phyloP scores from a whole-genome alignment of 345 rosid species.

The Euphorbia lathyris region DNA sequence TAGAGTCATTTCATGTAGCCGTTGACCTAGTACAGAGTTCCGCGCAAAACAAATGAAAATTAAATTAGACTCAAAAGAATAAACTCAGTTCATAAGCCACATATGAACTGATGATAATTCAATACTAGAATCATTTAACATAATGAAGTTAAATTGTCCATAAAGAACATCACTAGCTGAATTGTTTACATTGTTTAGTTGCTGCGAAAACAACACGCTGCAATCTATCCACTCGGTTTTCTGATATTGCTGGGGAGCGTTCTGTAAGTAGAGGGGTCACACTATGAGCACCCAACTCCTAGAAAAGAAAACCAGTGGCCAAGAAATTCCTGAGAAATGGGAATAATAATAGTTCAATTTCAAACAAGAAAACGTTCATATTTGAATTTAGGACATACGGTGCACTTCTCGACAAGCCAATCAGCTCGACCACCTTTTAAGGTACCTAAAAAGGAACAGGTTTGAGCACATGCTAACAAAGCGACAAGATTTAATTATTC shows the following conservation, averaged over 20 bases:
- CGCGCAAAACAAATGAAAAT: slow-evolving; percentile 5
- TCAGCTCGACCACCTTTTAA: slow-evolving; percentile 94
- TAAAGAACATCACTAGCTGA: neutral
- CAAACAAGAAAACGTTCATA: neutral
- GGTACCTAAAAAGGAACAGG: slow-evolving; percentile 47
- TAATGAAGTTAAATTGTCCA: neutral
- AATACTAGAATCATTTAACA: slow-evolving; percentile 3
- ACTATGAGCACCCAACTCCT: slow-evolving; percentile 89
- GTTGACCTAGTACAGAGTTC: slow-evolving; percentile 49
- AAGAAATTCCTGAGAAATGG: neutral
- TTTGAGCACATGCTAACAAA: slow-evolving; percentile 7
- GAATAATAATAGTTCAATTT: neutral
- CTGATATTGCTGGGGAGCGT: slow-evolving; percentile 68
- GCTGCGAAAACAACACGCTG: slow-evolving; percentile 82
- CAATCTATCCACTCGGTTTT: slow-evolving; percentile 66
- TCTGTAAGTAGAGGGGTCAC: slow-evolving; percentile 81
- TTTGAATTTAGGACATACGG: slow-evolving; percentile 42
- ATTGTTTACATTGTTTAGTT: slow-evolving; percentile 66
- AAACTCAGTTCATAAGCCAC: neutral
- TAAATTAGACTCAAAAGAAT: neutral
- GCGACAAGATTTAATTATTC: neutral
- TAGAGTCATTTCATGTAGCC: slow-evolving; percentile 74
- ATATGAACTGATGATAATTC: neutral
- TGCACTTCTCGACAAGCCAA: slow-evolving; percentile 95
- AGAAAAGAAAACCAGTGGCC: slow-evolving; percentile 10